Base-by-base conservation (phyloP, 2,329 filamentous ascomycete species). In the Hypoxylon sp. region DNA sequence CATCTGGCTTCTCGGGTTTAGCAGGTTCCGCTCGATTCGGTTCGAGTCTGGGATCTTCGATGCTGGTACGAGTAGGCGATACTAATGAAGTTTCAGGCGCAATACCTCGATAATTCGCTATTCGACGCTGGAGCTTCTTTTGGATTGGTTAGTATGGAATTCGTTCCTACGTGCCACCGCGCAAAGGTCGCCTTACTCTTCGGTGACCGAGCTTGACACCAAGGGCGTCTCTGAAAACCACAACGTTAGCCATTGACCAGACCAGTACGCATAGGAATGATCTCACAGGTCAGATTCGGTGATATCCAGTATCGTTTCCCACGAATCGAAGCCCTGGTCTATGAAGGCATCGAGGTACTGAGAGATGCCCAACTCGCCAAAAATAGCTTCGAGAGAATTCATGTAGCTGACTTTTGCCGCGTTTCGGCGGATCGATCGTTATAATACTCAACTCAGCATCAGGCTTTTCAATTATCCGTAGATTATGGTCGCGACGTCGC, bases 291-390 rank as follows among this genome's bases (percentile, higher is more conserved):
- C 92, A 22, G 90, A 91, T 77, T 94, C 92, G 64, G 91, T 93
- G 56, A 95, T 93, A 73, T 94, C 91, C 52, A 93, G 82, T 57
- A 94, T 89, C 0, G 89, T 93, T 32, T 93, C 90, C 92, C 92
- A 94, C 10, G 89, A 88, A 76, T 95, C 92, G 76, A 95, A 95
- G 2, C 92, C 92, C 77, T 94, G 91, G 55, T 91, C 87, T 44
- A 92, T 75, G 71, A 95, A 91, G 58, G 82, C 79, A 69, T 89
- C 84, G 62, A 91, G 85, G 79, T 95, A 94, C 78, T 93, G 90
- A 79, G 87, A 82, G 76, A 95, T 84, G 75, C 91, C 91, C 82
- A 94, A 83, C 82, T 91, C 90, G 79, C 86, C 84, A 75, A 94
- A 88, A 69, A 89, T 85, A 37, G 83, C 78, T 69, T 83, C 85